Evolutionary conservation across 2,329 filamentous ascomycete genomes (phyloP), one percentile per base, ranked within the genome.

Genomic region (Colletotrichum sp.): DNA sequence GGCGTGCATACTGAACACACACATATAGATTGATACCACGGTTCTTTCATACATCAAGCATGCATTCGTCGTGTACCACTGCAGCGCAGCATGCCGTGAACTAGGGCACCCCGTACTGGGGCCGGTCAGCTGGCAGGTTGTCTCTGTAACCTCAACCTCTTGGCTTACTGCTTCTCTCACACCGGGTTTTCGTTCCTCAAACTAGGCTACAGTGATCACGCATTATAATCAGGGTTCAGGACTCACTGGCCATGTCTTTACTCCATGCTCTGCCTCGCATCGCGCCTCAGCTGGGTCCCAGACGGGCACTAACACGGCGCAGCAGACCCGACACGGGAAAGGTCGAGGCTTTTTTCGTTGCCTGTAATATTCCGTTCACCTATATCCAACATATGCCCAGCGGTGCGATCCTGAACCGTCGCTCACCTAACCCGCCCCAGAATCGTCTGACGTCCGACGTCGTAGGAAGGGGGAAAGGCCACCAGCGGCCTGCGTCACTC

Each of bases 21-120:
- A 28, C 34, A 71, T 59, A 68, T 67, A 72, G 68, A 72, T 63
- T 72, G 72, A 72, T 67, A 75, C 68, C 72, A 75, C 30, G 52
- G 55, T 24, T 60, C 28, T 52, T 39, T 26, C 28, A 34, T 12
- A 66, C 66, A 26, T 24, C n/a, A 18, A 15, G 32, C 26, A 15
- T 18, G 12, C 24, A 22, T 65, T 22, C 6, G 32, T 44, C n/a
- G 60, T 67, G 32, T 55, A 34, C 65, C 18, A 44, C 6, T 70
- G 26, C 36, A 66, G 28, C 22, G 32, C 39, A 34, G 32, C 62
- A 18, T 55, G 24, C 30, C 6, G 62, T 32, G 30, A 62, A 67
- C n/a, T 15, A 36, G 10, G 39, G 39, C 30, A 36, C 8, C 44
- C 13, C 28, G 6, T 28, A 18, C 22, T 60, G 15, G 16, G 39